Percentiles rank a stretch among this genome's conserved stretches.
These are phyloP conservation scores for Pseudomonodictys pantanalensis DNA, from an alignment of 495 filamentous ascomycete genomes.

Conservation along the genomic window DNA sequence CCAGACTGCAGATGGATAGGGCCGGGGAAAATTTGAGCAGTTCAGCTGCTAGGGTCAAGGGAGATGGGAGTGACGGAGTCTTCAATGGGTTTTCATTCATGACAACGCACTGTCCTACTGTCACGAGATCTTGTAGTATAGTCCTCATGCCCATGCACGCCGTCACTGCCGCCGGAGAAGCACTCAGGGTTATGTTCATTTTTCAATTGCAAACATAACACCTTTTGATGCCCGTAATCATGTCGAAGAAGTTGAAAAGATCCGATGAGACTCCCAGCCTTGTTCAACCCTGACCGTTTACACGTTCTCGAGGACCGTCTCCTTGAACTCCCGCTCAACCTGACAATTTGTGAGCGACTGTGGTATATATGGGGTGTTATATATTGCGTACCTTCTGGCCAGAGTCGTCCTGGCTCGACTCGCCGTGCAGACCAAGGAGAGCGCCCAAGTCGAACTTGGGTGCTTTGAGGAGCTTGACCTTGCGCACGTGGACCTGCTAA, in stretches of 20 bases:
- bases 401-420: slow-evolving; percentile 91
- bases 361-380: background rate
- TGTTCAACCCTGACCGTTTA: slow-evolving; percentile 49
- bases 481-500: slow-evolving; percentile 92
- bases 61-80: too few species aligned
- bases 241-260: slow-evolving; percentile 25
- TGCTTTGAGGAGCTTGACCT: slow-evolving; percentile 97
- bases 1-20: too few species aligned
- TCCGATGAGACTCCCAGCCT: slow-evolving; percentile 15
- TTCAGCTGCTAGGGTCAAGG: too few species aligned
- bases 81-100: too few species aligned
- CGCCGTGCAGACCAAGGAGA: slow-evolving; percentile 90
- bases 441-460: slow-evolving; percentile 99
- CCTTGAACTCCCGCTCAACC: slow-evolving; percentile 98
- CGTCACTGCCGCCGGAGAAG: slow-evolving; percentile 12
- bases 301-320: slow-evolving; percentile 87
- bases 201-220: slow-evolving; percentile 34
- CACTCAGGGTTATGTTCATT: slow-evolving; percentile 25
- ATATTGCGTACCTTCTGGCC: slow-evolving; percentile 71
- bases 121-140: slow-evolving; percentile 9
- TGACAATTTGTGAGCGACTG: slow-evolving; percentile 13
- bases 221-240: slow-evolving; percentile 34
- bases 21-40: too few species aligned
- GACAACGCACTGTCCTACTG: slow-evolving; percentile 17
- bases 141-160: slow-evolving; percentile 6